Evolutionary conservation across 1,139 yeast genomes (phyloP), one percentile per base, ranked within the genome.

Genomic region (Petasospora rhodanensis): DNA sequence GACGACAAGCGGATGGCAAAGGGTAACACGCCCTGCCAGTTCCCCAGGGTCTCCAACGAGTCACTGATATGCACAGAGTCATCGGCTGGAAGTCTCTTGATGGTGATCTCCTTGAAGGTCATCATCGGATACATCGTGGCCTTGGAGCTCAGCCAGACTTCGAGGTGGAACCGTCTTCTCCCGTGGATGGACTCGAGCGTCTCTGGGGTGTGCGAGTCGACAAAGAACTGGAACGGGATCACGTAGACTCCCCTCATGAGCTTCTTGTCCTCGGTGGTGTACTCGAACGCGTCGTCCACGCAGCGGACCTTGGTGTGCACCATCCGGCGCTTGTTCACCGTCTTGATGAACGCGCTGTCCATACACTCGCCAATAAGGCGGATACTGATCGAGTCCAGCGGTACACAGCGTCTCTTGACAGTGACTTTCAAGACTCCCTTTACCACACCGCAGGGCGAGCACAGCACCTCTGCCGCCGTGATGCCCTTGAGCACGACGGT

Each of bases 151-250:
- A 40, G 18, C 4, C 11, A 15, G 2, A 42, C 48, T 16, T 40
- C 40, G 10, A 48, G 12, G 17, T 24, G 25, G 17, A 47, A 48
- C 1, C 13, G 15, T 21, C 47, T 40, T 7, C 40, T 29, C 11
- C 45, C 46, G n/a, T 41, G 29, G 9, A 12, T 9, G 1, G 43
- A 31, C 0, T 22, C 10, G 3, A 45, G 24, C 2, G 44, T 23
- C 26, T 49, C 53, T 14, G 53, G 45, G 5, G 40, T 24, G 12
- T 13, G 26, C 9, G 45, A 36, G 26, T 43, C 48, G 21, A 49
- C 26, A 10, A 35, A 19, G 22, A 49, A 49, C 22, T 43, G 47
- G 37, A 49, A 49, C 0, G 53, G 53, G 16, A 47, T 35, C 1
- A 26, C 29, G 27, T 49, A 43, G 2, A 31, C 31, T 3, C 53